Evolutionary conservation across 2,329 filamentous ascomycete genomes (phyloP).

Genomic region (Leptoxyphium fumago): DNA sequence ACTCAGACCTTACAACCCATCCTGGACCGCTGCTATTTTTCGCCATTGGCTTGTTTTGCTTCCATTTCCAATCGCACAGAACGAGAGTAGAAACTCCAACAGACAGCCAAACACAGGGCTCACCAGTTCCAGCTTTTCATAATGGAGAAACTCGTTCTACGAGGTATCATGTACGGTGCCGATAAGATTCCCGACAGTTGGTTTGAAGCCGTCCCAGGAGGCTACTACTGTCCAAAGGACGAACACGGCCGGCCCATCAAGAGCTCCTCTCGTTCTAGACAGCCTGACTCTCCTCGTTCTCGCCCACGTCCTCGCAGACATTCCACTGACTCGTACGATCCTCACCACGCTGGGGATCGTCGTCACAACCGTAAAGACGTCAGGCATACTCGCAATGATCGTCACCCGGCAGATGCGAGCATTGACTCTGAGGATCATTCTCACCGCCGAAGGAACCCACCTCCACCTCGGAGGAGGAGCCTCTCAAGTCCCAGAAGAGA

Average conservation of each 20-base stretch:
- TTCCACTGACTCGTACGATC: background rate
- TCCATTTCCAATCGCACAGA: too few relatives aligned
- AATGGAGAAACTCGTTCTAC: conserved; percentile 15
- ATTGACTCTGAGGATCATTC: too few relatives aligned
- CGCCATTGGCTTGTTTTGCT: too few relatives aligned
- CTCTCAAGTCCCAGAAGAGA: too few relatives aligned
- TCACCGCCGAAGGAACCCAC: too few relatives aligned
- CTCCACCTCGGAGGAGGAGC: too few relatives aligned
- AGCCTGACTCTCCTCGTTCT: background rate
- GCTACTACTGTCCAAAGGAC: conserved; percentile 20
- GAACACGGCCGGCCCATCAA: conserved; percentile 3
- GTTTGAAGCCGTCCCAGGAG: conserved; percentile 24
- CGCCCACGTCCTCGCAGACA: background rate
- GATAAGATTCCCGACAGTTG: conserved; percentile 25
- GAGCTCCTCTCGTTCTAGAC: background rate
- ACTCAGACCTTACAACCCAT: too few relatives aligned
- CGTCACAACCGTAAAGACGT: background rate
- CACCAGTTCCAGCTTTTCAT: background rate
- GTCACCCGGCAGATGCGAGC: background rate
- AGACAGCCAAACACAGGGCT: too few relatives aligned
- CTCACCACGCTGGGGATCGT: background rate
- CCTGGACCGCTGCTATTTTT: too few relatives aligned
- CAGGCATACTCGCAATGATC: background rate
- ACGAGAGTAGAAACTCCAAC: too few relatives aligned
- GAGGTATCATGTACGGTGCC: conserved; percentile 14